Evolutionary conservation across 768 basidiomycete species (phyloP), one percentile per base, ranked within the genome.

Genomic region (Naganishia antarctica): DNA sequence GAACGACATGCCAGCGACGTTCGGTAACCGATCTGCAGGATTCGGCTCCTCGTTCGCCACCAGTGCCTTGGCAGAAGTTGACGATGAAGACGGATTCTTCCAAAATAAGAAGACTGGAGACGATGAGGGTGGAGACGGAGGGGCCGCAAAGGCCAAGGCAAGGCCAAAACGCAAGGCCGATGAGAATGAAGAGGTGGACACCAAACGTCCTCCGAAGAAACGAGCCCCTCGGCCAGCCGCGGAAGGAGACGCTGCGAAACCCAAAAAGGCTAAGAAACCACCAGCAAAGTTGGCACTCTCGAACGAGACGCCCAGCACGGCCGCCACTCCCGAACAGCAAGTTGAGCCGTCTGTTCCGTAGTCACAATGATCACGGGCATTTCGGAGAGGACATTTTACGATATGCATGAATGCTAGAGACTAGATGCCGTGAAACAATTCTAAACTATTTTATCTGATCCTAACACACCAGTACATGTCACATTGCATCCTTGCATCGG

Each of bases 51-150:
- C 53, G 1, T 57, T 57, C 15, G 53, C 53, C n/a, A 25, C n/a
- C 15, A 57, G 21, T 26, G 26, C 37, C 1, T 16, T 57, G 4
- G 21, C 53, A 12, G 53, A 57, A 7, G 37, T 25, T 2, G 53
- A 57, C 23, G 53, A 57, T 34, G 53, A 57, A 34, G 53, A 57
- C 26, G 53, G 53, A 18, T 57, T 57, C 23, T 57, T 57, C 25
- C 40, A 32, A 18, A 57, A 57, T 23, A 57, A 57, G 23, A 57
- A 57, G 23, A 57, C 53, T 8, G 53, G 34, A 57, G 53, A 57
- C 37, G 53, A 57, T 25, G 53, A 57, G 8, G 53, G 37, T n/a
- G 53, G 37, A 13, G 53, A 57, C 13, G 53, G 53, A 32, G 37
- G 34, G 8, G 53, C 34, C 53, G 34, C 34, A 23, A 37, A 40